A percentile compares a stretch with the other conserved stretches of the same genome.
phyloP scores from a whole-genome alignment of 352 stramenopile species.

The Globisporangium spinosum region DNA sequence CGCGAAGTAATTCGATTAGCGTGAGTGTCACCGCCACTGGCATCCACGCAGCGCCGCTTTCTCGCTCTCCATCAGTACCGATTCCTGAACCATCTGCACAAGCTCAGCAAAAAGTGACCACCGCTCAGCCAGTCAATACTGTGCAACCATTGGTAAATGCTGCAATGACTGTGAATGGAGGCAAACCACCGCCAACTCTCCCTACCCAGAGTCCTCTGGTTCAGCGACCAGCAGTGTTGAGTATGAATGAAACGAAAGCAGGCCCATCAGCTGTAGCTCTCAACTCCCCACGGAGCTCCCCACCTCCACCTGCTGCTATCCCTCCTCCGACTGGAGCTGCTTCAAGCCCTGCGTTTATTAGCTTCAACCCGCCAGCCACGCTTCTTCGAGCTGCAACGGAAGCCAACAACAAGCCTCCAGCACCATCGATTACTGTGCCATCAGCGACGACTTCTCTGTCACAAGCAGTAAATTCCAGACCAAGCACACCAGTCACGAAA shows the following conservation, averaged over 20 bases:
- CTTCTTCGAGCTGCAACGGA: neutral
- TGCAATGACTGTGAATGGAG: neutral
- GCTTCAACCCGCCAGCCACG: neutral
- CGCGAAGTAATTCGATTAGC: conserved; percentile 14
- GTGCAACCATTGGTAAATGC: neutral
- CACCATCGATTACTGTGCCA: neutral
- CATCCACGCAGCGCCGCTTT: neutral
- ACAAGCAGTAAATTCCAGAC: neutral
- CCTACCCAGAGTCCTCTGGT: neutral
- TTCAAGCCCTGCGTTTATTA: neutral
- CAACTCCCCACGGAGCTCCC: neutral
- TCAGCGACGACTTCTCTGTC: neutral
- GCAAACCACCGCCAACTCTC: neutral
- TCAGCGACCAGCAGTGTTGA: conserved; percentile 1
- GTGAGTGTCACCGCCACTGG: neutral
- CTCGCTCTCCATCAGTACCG: neutral
- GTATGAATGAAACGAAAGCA: conserved; percentile 3
- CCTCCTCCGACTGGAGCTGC: neutral
- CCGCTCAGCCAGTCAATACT: neutral
- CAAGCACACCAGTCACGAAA: neutral
- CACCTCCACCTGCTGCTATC: neutral
- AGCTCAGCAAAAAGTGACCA: neutral
- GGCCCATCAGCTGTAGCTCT: neutral
- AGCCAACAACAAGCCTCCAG: neutral
- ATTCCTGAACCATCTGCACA: neutral